phyloP scores from a whole-genome alignment of 202 grass and related monocot species.

The Panicum virgatum region DNA sequence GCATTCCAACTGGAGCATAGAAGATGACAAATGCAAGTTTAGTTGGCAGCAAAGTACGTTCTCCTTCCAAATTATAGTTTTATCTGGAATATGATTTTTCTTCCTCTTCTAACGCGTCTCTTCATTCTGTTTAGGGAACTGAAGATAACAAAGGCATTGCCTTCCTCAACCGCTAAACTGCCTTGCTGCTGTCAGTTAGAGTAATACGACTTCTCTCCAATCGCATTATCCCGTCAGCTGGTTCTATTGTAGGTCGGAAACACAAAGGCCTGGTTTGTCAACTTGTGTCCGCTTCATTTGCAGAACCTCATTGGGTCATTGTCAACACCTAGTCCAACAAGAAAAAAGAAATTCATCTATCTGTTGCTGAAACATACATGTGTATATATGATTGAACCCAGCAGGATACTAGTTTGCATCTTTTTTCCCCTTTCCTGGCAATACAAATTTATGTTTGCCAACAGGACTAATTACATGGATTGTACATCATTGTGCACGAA shows the following conservation, averaged over 20 bases:
- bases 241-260: conserved; percentile 15
- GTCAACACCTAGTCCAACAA: conserved; percentile 5
- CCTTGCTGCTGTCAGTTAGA: conserved; percentile 30
- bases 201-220: background rate
- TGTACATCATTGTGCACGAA: background rate
- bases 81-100: background rate
- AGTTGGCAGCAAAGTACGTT: background rate
- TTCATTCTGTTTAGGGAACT: background rate
- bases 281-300: background rate
- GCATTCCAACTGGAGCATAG: background rate
- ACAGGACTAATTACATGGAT: background rate
- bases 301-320: background rate
- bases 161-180: conserved; percentile 25
- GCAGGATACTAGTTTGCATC: no score
- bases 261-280: conserved; percentile 42
- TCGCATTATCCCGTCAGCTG: background rate
- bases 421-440: background rate
- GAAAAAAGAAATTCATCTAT: background rate
- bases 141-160: background rate
- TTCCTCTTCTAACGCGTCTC: background rate
- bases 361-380: background rate
- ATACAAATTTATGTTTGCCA: background rate
- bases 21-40: conserved; percentile 13
- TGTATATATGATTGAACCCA: background rate
- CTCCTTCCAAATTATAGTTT: background rate